phyloP scores from a whole-genome alignment of 1,284 basidiomycete genomes.

The Mycosarcoma mackinlayi region DNA sequence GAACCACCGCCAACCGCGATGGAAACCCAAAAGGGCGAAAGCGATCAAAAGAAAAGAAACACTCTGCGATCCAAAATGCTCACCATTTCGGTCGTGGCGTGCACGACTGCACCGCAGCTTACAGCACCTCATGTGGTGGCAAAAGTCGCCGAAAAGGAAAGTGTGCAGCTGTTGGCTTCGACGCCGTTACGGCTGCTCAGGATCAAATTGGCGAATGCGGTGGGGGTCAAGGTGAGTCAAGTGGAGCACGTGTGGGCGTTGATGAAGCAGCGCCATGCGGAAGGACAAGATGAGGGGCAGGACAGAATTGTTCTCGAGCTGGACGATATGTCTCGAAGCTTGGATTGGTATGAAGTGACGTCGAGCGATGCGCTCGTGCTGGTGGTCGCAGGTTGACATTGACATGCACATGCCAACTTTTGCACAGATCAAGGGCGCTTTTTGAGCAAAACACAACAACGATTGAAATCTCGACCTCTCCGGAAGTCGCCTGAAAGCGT shows the following conservation, averaged over 20 bases:
- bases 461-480: no score
- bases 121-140: background rate
- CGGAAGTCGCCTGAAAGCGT: no score
- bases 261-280: slow-evolving; percentile 9
- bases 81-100: slow-evolving; percentile 13
- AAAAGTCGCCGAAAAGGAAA: slow-evolving; percentile 2
- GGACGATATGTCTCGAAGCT: slow-evolving; percentile 36
- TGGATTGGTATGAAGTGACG: slow-evolving; percentile 51
- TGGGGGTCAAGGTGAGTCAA: slow-evolving; percentile 14
- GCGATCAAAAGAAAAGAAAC: background rate
- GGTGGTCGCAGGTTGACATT: slow-evolving; percentile 5
- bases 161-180: slow-evolving; percentile 27
- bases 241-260: slow-evolving; percentile 48
- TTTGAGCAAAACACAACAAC: no score
- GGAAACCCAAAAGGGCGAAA: background rate
- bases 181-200: slow-evolving; percentile 51
- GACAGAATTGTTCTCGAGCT: slow-evolving; percentile 42
- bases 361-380: slow-evolving; percentile 25
- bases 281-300: background rate
- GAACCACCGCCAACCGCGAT: background rate
- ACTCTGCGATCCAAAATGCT: slow-evolving; percentile 43
- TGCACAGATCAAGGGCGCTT: background rate
- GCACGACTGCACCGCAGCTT: background rate
- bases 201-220: slow-evolving; percentile 33
- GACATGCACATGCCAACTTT: background rate